Evolutionary conservation across 1,139 yeast species (phyloP).

Genomic region (Arxiozyma slooffiae): DNA sequence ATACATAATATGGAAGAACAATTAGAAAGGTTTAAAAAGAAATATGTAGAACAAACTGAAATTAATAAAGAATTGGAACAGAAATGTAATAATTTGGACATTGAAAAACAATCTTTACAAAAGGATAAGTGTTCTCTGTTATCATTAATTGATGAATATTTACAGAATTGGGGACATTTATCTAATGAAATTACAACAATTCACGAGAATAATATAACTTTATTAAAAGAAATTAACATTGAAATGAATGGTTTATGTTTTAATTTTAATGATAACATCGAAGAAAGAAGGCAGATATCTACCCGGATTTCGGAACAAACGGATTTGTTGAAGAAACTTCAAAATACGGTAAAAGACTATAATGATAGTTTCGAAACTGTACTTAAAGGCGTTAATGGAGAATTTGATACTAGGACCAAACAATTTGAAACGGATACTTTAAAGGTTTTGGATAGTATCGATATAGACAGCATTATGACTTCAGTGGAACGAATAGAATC

Average conservation of each 20-base stretch:
- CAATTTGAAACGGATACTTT: constrained; percentile 22
- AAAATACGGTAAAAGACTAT: constrained; percentile 11
- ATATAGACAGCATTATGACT: constrained; percentile 2
- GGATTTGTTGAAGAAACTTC: constrained; percentile 11
- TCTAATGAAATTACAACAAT: constrained; percentile 18
- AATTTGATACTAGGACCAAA: constrained; percentile 22
- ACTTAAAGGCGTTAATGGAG: constrained; percentile 16
- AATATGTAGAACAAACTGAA: constrained; percentile 26
- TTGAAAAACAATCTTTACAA: constrained; percentile 31
- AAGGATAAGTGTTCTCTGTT: constrained; percentile 25
- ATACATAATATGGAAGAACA: constrained; percentile 39
- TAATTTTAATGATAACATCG: constrained; percentile 12
- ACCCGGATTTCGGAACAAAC: constrained; percentile 12
- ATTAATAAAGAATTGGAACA: constrained; percentile 19
- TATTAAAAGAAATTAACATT: constrained; percentile 12
- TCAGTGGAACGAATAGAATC: background rate
- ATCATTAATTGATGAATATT: constrained; percentile 16
- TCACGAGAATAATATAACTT: constrained; percentile 15
- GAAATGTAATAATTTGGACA: constrained; percentile 18
- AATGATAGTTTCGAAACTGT: constrained; percentile 11
- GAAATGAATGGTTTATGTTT: constrained; percentile 22
- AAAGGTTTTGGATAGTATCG: constrained; percentile 30
- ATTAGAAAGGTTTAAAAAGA: constrained; percentile 29
- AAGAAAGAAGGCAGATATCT: constrained; percentile 6
- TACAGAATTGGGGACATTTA: constrained; percentile 12